Percentiles rank a stretch among this genome's conserved stretches.
phyloP scores from a whole-genome alignment of 139 green algal species.

The Chlamydomonas urium region DNA sequence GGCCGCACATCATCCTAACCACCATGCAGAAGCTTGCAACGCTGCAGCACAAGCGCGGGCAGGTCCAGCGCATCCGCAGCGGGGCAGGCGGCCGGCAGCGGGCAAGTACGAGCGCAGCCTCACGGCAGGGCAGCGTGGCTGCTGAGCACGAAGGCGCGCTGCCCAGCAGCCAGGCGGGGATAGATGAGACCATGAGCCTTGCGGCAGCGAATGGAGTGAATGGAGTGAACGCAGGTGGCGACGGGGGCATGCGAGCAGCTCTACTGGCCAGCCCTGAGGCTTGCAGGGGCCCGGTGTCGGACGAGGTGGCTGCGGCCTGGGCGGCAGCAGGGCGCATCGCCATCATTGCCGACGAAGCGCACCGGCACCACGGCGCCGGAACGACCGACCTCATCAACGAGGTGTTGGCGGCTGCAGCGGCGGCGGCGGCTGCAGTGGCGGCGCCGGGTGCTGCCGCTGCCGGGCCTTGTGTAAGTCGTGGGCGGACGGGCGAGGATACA shows the following conservation, averaged over 20 bases:
- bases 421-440: background rate
- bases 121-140: background rate
- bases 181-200: too few relatives aligned
- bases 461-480: too few relatives aligned
- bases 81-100: background rate
- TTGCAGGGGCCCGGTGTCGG: too few relatives aligned
- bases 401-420: conserved; percentile 16
- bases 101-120: background rate
- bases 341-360: conserved; percentile 42
- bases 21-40: conserved; percentile 41
- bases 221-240: too few relatives aligned
- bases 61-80: background rate
- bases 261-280: background rate
- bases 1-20: conserved; percentile 14
- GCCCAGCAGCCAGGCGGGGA: background rate
- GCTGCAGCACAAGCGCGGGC: conserved; percentile 26
- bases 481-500: too few relatives aligned
- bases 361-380: conserved; percentile 37
- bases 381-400: conserved; percentile 29
- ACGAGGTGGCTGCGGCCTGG: background rate
- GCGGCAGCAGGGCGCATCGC: conserved; percentile 21
- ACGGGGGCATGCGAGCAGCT: background rate
- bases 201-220: too few relatives aligned
- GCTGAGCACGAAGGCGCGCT: background rate
- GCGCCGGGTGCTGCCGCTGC: conserved; percentile 3